Base-by-base conservation (phyloP, 2,329 filamentous ascomycete genomes). In the Neofusicoccum ribis region DNA sequence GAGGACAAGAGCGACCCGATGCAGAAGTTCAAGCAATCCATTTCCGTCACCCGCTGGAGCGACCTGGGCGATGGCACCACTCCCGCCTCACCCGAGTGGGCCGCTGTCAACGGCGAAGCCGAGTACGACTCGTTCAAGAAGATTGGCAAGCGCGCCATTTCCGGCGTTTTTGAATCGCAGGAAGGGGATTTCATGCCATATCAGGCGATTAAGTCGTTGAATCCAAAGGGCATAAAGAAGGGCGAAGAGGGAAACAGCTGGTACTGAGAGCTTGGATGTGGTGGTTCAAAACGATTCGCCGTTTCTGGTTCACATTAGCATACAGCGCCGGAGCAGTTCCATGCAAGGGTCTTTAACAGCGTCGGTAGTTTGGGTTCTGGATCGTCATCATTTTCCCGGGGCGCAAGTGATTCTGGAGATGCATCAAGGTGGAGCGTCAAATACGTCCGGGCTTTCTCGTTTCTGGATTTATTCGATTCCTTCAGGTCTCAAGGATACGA, bases 21-120 rank as follows among this genome's bases (percentile, higher is more conserved):
- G 43, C 70, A 78, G 11, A 74, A 78, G 3, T 89, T 89, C 74
- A 87, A 84, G 69, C 85, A 88, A 65, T 82, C 84, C 1, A 81
- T 89, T 63, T 80, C 86, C 4, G 83, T 88, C 4, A 88, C 86
- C 7, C 76, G 86, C 17, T 89, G 86, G 86, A 84, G 82, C 67
- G 86, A 89, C 73, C 72, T 89, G 15, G 86, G 86, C 1, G 80
- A 86, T 72, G 85, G 85, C 1, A 80, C 74, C 1, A 79, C 77
- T 9, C 84, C 86, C 2, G 76, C 76, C 11, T 80, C 76, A n/a
- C 76, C 76, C 3, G 84, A 87, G 67, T 88, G 86, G 83, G 81
- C 81, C 11, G 83, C 85, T n/a, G 78, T 83, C 41, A 85, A 85
- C 69, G 84, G 83, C 5, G 68, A 78, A 12, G 72, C 73, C 1